Base-by-base conservation (phyloP, 2,329 filamentous ascomycete species). In the Monilinia fructicola region DNA sequence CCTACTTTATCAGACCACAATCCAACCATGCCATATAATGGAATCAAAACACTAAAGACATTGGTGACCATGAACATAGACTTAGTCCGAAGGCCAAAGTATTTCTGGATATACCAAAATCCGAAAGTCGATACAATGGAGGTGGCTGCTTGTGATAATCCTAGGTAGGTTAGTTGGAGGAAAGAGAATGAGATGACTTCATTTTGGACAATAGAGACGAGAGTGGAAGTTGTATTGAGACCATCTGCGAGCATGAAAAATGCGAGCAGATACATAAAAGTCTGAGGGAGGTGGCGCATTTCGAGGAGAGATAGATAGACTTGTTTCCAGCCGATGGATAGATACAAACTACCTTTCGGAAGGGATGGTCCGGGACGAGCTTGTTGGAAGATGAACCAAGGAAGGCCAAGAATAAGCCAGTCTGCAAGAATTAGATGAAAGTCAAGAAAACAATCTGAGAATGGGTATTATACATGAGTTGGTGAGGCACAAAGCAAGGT, bases 381-480 rank as follows among this genome's bases (percentile, higher is more conserved):
- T 67, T 80, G 77, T 67, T 80, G 78, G 64, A 78, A 80, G 26
- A 79, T 71, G 58, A 80, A 80, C 78, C 79, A 80, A 76, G 78
- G 79, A 14, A 80, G 72, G 4, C 78, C 78, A 16, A 80, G 72
- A 0, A 80, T 63, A 14, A 80, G 74, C 79, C 78, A 79, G 59
- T 79, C 78, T 79, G 61, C 12, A 26, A 11, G 16, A n/a, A 2
- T n/a, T 61, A 9, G 18, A 35, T 65, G 50, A 56, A 4, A 3
- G 21, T 31, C 12, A 21, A 16, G 2, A 0, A 28, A n/a, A 35
- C 31, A 21, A n/a, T 62, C 64, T 52, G 67, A 7, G 5, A 2
- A 4, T 3, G 10, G 31, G 69, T 26, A 69, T 66, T 78, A 52
- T 67, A 79, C 78, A 80, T 52, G 78, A 77, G 64, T 79, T 80